A percentile compares a stretch with the other conserved stretches of the same genome.
Conservation (phyloP, 73 alveolate species). For the Tetrahymena borealis region DNA sequence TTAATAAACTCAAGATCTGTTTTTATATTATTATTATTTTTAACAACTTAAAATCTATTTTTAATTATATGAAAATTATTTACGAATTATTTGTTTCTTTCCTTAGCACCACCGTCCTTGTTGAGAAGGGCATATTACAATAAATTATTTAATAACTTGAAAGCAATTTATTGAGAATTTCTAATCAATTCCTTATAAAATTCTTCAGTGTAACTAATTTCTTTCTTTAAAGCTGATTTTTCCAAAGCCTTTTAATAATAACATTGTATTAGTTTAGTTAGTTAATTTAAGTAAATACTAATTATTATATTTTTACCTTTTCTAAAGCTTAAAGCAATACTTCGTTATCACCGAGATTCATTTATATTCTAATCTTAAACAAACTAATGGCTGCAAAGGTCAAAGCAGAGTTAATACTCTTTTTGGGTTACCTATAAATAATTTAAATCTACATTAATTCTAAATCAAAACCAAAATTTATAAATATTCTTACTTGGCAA, state of each 20-base stretch:
- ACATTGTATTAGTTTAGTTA: too few relatives aligned
- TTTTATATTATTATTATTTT: neutral
- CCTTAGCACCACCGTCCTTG: neutral
- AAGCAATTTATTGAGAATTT: neutral
- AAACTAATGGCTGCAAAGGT: neutral
- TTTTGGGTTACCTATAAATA: neutral
- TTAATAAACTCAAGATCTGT: neutral
- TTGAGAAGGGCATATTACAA: neutral
- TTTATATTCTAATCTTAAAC: neutral
- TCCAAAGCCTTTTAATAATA: neutral
- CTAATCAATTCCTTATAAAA: neutral
- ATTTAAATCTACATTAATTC: neutral
- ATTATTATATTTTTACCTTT: neutral
- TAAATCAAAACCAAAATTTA: neutral
- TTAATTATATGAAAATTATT: neutral
- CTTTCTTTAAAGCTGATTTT: slow-evolving; percentile 1
- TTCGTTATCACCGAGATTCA: neutral
- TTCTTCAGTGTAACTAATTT: neutral
- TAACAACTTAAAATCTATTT: neutral
- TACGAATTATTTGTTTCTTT: neutral
- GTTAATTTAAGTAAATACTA: too few relatives aligned
- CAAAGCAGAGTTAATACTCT: neutral
- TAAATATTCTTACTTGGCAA: neutral
- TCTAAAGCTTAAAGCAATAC: neutral
- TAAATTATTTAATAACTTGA: neutral